phyloP scores from a whole-genome alignment of 179 eudicot species.

The Kewa caespitosa region DNA sequence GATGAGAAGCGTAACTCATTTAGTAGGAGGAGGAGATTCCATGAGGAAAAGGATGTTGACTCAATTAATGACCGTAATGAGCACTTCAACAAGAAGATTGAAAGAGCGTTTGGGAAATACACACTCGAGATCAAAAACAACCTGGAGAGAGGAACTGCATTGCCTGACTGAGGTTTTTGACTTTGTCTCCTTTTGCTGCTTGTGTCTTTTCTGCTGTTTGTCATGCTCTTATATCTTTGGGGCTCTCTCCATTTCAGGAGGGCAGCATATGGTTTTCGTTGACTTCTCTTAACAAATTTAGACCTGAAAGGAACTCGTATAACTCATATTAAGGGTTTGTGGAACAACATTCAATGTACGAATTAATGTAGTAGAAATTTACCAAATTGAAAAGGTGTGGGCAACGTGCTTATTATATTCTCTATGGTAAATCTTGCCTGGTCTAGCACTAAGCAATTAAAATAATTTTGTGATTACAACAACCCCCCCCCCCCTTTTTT shows the following conservation, averaged over 20 bases:
- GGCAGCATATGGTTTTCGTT: too few relatives aligned
- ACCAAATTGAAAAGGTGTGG: too few relatives aligned
- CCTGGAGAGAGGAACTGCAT: constrained; percentile 94
- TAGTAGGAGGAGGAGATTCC: constrained; percentile 85
- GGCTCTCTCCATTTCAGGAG: background rate
- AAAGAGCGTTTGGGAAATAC: constrained; percentile 90
- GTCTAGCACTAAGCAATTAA: too few relatives aligned
- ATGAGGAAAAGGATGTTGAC: constrained; percentile 89
- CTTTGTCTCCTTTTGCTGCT: background rate
- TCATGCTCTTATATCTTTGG: background rate
- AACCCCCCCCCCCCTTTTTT: too few relatives aligned
- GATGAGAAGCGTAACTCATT: constrained; percentile 77
- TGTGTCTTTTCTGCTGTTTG: constrained; percentile 8
- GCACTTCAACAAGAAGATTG: constrained; percentile 98
- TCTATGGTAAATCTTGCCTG: too few relatives aligned
- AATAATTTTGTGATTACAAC: too few relatives aligned
- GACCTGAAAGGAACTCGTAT: too few relatives aligned
- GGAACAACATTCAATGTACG: too few relatives aligned
- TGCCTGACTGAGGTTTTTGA: constrained; percentile 69
- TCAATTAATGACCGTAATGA: constrained; percentile 95
- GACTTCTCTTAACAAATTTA: too few relatives aligned
- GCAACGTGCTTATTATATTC: too few relatives aligned
- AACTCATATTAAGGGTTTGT: too few relatives aligned
- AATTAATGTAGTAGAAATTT: too few relatives aligned
- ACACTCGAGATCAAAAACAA: constrained; percentile 95